These are phyloP conservation scores for Mycena venus DNA, from an alignment of 768 basidiomycete species.

Conservation along the genomic window DNA sequence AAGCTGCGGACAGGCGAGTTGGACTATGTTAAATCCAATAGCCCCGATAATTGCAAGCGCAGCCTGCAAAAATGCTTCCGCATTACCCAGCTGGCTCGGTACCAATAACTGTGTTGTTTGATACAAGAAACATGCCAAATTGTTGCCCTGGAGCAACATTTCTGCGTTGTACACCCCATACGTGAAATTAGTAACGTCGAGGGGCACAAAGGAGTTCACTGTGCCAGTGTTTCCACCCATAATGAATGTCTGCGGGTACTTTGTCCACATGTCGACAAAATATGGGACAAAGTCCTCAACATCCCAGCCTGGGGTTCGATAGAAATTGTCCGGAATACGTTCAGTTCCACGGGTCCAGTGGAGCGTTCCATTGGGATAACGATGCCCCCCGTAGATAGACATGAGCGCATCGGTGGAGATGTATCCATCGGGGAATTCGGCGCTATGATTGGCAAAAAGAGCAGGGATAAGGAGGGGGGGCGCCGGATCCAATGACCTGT, in stretches of 20 bases:
- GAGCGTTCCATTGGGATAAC: not conserved
- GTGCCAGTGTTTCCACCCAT: conserved; percentile 13
- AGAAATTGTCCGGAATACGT: conserved; percentile 22
- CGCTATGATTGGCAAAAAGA: conserved; percentile 12
- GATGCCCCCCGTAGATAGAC: conserved; percentile 1
- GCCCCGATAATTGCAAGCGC: not conserved
- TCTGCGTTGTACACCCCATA: not conserved
- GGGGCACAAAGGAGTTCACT: not conserved
- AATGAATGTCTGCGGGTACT: not conserved
- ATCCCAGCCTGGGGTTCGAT: not conserved
- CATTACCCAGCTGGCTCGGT: not conserved
- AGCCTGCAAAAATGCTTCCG: not conserved
- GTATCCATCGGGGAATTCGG: not conserved
- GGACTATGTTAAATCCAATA: not conserved
- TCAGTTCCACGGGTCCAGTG: not conserved
- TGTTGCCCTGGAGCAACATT: not conserved
- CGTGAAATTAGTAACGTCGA: not conserved
- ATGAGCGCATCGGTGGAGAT: not conserved
- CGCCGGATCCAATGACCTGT: not conserved
- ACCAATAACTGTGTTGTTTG: not conserved
- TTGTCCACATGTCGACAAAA: not conserved
- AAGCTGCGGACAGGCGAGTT: not conserved
- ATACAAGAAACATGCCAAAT: conserved; percentile 12
- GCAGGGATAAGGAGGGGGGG: not conserved
- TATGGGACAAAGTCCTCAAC: not conserved